phyloP scores from a whole-genome alignment of 1,139 yeast species.

The Debaryomyces singareniensis region DNA sequence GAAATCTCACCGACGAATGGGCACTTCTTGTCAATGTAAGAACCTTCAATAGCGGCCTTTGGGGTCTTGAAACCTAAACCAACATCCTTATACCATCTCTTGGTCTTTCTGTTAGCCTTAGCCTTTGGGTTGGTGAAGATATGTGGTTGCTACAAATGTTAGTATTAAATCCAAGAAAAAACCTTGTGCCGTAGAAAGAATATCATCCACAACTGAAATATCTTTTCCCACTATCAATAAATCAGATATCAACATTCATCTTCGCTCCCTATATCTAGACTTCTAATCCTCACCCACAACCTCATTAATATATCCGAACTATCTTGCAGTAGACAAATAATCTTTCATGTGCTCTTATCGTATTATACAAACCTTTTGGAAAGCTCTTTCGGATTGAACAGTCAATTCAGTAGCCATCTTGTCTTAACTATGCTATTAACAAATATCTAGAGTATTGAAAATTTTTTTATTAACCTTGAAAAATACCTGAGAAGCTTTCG shows the following conservation, averaged over 20 bases:
- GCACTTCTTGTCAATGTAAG: slow-evolving; percentile 99
- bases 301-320: no score
- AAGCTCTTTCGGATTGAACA: slow-evolving; percentile 99
- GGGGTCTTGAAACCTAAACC: slow-evolving; percentile 99
- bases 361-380: slow-evolving; percentile 86
- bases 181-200: no score
- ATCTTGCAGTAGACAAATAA: no score
- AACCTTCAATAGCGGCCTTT: slow-evolving; percentile 95
- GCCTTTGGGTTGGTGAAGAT: slow-evolving; percentile 99
- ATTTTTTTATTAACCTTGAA: slow-evolving; percentile 8
- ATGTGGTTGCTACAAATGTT: slow-evolving; percentile 87
- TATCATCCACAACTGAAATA: no score
- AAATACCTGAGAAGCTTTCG: slow-evolving; percentile 3
- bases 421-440: slow-evolving; percentile 9
- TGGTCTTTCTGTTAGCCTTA: slow-evolving; percentile 97
- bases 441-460: slow-evolving; percentile 5
- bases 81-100: slow-evolving; percentile 99
- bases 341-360: no score
- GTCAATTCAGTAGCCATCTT: slow-evolving; percentile 99
- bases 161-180: no score
- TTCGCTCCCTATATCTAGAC: background rate
- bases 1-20: slow-evolving; percentile 97
- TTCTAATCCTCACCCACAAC: background rate
- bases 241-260: no score
- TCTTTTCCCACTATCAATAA: no score